Conservation (phyloP, 108 stramenopile genomes). For the Skeletonema marinoi region DNA sequence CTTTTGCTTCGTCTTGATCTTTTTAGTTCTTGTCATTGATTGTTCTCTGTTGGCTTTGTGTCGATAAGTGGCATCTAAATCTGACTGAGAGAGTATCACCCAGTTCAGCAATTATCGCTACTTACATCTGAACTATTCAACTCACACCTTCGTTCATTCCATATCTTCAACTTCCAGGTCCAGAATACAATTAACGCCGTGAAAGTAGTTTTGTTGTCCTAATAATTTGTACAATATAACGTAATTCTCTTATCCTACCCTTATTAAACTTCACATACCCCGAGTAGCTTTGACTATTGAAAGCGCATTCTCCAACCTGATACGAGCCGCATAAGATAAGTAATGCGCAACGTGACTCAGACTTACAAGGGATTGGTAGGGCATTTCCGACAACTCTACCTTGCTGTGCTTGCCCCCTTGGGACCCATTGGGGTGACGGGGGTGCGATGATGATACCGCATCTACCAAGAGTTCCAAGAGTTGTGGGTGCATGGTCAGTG, state of each 20-base stretch:
- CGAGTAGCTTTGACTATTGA: not conserved
- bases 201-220: not conserved
- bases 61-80: constrained; percentile 48
- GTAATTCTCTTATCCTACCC: not conserved
- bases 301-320: not conserved
- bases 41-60: constrained; percentile 4
- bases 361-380: not conserved
- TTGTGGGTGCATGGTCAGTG: not conserved
- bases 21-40: constrained; percentile 22
- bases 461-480: not conserved
- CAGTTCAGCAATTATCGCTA: constrained; percentile 46
- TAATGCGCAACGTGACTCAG: not conserved
- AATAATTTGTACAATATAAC: not conserved
- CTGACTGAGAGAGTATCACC: constrained; percentile 37
- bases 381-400: not conserved
- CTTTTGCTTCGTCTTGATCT: constrained; percentile 7
- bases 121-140: constrained; percentile 11
- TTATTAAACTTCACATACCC: not conserved
- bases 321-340: not conserved
- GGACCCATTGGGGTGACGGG: not conserved
- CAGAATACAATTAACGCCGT: not conserved
- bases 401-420: not conserved
- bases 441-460: not conserved
- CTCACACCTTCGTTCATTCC: not conserved
- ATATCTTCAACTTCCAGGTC: not conserved